A percentile compares a stretch with the other conserved stretches of the same genome.
Conservation (phyloP, 2,329 filamentous ascomycete species). For the Incumbomyces delicatus region DNA sequence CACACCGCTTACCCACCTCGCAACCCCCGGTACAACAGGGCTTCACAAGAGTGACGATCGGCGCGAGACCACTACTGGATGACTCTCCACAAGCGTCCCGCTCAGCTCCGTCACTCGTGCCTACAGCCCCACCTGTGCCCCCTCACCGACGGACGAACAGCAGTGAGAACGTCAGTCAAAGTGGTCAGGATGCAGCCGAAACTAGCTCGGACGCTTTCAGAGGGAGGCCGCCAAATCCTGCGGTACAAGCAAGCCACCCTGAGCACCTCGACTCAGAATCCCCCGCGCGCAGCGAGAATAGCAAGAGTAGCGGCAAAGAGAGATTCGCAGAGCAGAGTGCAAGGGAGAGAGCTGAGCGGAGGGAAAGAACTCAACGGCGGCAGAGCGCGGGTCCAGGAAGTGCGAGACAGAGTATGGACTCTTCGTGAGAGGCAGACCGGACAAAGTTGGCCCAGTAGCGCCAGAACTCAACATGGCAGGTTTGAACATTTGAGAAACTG, state of each 20-base stretch:
- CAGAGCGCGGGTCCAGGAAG: neutral
- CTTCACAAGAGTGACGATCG: conserved; percentile 1
- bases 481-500: too few relatives aligned
- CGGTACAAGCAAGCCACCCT: neutral
- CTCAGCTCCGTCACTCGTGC: neutral
- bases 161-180: neutral
- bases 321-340: conserved; percentile 6
- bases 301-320: conserved; percentile 3
- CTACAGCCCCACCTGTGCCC: neutral
- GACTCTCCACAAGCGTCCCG: neutral
- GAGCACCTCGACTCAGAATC: neutral
- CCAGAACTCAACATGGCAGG: too few relatives aligned
- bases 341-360: conserved; percentile 1
- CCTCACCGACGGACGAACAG: neutral
- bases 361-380: conserved; percentile 1
- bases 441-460: neutral
- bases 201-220: neutral
- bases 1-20: neutral
- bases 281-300: neutral
- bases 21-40: neutral
- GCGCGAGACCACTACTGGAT: neutral
- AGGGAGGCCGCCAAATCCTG: neutral
- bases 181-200: neutral
- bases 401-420: conserved; percentile 1
- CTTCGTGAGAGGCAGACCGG: neutral